Conservation (phyloP, 305 asterid species). For the Stenogyne calaminthoides region DNA sequence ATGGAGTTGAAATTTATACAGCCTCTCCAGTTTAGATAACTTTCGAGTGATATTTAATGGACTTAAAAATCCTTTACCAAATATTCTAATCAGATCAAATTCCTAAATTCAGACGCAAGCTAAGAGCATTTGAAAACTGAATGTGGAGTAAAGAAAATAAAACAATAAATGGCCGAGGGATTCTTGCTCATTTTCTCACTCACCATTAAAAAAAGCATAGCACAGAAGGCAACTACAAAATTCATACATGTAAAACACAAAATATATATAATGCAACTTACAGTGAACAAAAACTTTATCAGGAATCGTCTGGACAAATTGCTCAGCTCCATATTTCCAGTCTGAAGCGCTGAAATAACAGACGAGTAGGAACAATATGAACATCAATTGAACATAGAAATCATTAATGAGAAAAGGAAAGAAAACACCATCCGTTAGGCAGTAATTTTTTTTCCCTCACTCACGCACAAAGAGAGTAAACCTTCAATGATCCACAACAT, state of each 20-base stretch:
- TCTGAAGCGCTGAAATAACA: conserved; percentile 49
- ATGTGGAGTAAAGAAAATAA: background rate
- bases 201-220: background rate
- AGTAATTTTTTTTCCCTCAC: background rate
- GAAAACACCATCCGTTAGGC: background rate
- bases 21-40: background rate
- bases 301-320: conserved; percentile 50
- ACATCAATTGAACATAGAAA: background rate
- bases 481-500: conserved; percentile 11
- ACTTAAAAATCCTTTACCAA: background rate
- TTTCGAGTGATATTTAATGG: background rate
- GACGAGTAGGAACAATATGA: conserved; percentile 3
- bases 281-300: conserved; percentile 67
- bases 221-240: background rate
- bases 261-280: conserved; percentile 36
- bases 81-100: background rate
- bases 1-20: background rate
- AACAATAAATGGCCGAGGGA: background rate
- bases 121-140: background rate
- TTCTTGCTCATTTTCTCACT: background rate
- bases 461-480: conserved; percentile 1
- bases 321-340: conserved; percentile 71
- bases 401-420: background rate
- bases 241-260: background rate
- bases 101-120: background rate